A percentile compares a stretch with the other conserved stretches of the same genome.
phyloP scores from a whole-genome alignment of 345 rosid species.

The Eucalyptus tenuipes region DNA sequence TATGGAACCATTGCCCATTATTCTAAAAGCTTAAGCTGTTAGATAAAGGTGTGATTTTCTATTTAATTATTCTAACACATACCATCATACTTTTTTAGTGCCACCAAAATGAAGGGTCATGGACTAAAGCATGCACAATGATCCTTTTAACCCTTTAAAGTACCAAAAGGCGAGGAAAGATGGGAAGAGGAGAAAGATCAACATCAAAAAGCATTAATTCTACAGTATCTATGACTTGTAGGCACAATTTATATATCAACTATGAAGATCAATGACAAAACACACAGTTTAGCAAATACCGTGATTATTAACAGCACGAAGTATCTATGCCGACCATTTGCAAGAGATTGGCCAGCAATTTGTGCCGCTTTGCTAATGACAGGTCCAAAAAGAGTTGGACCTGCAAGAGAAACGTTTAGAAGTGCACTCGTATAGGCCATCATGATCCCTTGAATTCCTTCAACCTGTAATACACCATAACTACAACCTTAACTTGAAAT shows the following conservation, averaged over 20 bases:
- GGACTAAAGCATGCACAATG: not conserved
- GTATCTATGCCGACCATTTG: slow-evolving; percentile 48
- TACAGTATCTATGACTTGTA: not conserved
- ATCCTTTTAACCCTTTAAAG: not conserved
- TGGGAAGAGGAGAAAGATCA: not conserved
- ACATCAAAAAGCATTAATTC: not conserved
- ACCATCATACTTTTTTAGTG: not conserved
- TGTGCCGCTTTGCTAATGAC: slow-evolving; percentile 62
- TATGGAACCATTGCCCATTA: no score
- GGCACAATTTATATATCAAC: not conserved
- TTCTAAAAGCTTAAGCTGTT: no score
- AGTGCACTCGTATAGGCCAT: slow-evolving; percentile 73
- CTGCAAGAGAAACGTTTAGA: slow-evolving; percentile 83
- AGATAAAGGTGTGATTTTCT: no score
- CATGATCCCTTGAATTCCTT: slow-evolving; percentile 86
- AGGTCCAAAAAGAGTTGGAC: slow-evolving; percentile 91
- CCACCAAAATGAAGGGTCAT: not conserved
- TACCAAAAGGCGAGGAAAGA: not conserved
- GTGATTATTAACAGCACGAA: slow-evolving; percentile 81
- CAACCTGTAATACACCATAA: slow-evolving; percentile 41
- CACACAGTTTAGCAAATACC: slow-evolving; percentile 23
- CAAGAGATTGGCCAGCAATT: slow-evolving; percentile 66
- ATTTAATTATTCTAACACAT: no score
- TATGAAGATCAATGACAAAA: not conserved
- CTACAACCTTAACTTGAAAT: not conserved